Base-by-base conservation (phyloP, 1,284 basidiomycete genomes). In the Pholiota adiposa region DNA sequence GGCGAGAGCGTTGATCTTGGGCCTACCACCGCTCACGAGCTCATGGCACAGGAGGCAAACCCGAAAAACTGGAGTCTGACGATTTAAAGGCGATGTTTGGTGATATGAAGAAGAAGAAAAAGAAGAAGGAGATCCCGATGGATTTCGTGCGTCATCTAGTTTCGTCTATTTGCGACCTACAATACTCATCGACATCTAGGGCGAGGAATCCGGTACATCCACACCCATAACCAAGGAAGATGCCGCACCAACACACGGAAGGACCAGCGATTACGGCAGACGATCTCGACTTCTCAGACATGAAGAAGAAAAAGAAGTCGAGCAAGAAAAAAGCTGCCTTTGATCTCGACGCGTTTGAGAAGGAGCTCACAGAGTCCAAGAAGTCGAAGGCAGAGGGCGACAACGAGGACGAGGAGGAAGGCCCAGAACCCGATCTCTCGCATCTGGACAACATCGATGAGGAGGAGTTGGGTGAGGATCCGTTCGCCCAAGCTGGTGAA, bases 71-170 rank as follows among this genome's bases (percentile, higher is more conserved):
- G 60, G 84, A 84, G 64, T 88, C 88, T 0, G 89, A 92, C 41
- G 90, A 93, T 46, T 81, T 87, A 70, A 90, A 90, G 68, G 84
- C 90, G 54, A 90, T 94, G 85, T 94, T 95, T 70, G 92, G 89
- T 5, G 93, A 93, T 70, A 71, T 94, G 71, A 94, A 94, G 84
- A 95, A 95, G 83, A 95, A 94, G 77, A 94, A 93, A 78, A 93
- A 93, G 80, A 93, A 94, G 82, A 93, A 93, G 75, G 92, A 93
- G 62, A 90, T 94, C 57, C 90, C 90, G 4, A 82, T 93, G 71
- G 93, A 95, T 72, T 78, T 94, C 57, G 93, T 92, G 72, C 67
- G 88, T 80, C n/a, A n/a, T n/a, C n/a, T n/a, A n/a, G n/a, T n/a
- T n/a, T 29, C 33, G 48, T 25, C 51, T 25, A 51, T 57, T 58